Percentiles rank a stretch among this genome's conserved stretches.
These are phyloP conservation scores for Candida suzukii DNA, from an alignment of 805 yeast genomes.

Conservation along the genomic window DNA sequence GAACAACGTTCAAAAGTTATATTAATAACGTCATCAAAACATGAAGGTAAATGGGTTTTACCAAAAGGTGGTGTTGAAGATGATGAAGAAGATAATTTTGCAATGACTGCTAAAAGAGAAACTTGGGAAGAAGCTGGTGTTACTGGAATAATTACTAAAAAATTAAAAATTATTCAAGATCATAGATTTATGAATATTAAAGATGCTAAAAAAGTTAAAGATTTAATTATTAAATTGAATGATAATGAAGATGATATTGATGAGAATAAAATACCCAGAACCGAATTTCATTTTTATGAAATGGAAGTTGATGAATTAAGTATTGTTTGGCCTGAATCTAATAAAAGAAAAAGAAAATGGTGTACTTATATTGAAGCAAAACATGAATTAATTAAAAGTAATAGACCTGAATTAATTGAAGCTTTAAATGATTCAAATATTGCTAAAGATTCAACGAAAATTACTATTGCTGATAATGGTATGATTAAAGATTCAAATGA, in stretches of 20 bases:
- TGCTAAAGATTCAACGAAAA: conserved; percentile 24
- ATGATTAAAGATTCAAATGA: background rate
- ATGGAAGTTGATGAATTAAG: conserved; percentile 52
- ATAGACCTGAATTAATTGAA: conserved; percentile 59
- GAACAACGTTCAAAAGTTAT: conserved; percentile 53
- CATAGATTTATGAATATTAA: conserved; percentile 20
- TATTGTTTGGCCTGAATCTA: conserved; percentile 69
- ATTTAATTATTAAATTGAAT: conserved; percentile 1
- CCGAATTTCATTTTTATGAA: conserved; percentile 88
- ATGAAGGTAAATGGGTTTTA: conserved; percentile 69
- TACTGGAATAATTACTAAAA: conserved; percentile 48
- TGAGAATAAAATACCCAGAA: conserved; percentile 42
- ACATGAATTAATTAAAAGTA: conserved; percentile 46
- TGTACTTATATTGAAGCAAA: conserved; percentile 62
- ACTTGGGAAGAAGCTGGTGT: conserved; percentile 99
- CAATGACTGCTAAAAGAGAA: conserved; percentile 66
- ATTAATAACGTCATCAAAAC: conserved; percentile 70
- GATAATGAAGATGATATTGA: conserved; percentile 16
- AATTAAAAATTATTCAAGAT: conserved; percentile 65
- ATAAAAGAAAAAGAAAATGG: conserved; percentile 65
- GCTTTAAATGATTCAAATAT: conserved; percentile 57
- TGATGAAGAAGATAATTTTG: conserved; percentile 55
- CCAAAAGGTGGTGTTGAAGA: conserved; percentile 95
- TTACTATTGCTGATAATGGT: background rate
- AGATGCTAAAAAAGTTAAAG: conserved; percentile 7